Percentiles rank a stretch among this genome's conserved stretches.
Conservation (phyloP, 2,329 filamentous ascomycete species). For the Exophiala alcalophila region DNA sequence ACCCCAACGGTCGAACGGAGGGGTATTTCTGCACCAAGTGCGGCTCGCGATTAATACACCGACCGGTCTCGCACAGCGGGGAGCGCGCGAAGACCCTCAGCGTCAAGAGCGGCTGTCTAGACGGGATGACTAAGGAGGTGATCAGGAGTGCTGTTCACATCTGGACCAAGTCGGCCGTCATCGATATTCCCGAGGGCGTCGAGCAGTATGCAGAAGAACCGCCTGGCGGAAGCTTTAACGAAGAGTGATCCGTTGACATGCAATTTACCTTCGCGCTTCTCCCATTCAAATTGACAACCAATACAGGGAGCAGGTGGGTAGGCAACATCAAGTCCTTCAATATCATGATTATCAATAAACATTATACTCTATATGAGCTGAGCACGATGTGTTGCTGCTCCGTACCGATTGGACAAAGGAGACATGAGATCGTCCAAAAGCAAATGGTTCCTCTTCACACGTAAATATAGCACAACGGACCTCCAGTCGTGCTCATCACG, state of each 20-base stretch:
- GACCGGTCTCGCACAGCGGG: conserved; percentile 32
- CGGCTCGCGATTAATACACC: conserved; percentile 63
- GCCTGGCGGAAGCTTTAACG: conserved; percentile 11
- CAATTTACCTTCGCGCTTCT: too few species aligned
- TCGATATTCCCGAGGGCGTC: conserved; percentile 65
- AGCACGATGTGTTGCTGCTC: too few species aligned
- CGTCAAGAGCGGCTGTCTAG: conserved; percentile 65
- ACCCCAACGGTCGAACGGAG: conserved; percentile 46
- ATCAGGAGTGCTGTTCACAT: conserved; percentile 63
- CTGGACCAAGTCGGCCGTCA: conserved; percentile 65
- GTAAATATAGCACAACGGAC: conserved; percentile 29
- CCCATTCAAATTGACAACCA: too few species aligned
- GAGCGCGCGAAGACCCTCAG: conserved; percentile 58
- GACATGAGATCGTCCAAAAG: too few species aligned
- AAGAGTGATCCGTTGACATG: conserved; percentile 4
- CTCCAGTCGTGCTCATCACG: conserved; percentile 25
- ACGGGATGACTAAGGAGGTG: conserved; percentile 59
- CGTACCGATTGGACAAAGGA: too few species aligned
- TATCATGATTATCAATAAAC: too few species aligned
- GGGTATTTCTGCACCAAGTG: conserved; percentile 67
- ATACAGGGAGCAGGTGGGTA: background rate
- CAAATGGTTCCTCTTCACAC: too few species aligned
- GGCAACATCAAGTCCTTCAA: background rate
- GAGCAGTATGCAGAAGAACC: conserved; percentile 56
- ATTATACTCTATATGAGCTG: conserved; percentile 1